Percentiles rank a stretch among this genome's conserved stretches.
Evolutionary conservation across 257 asterid genomes (phyloP).

Genomic region (Ophiorrhiza pumila): DNA sequence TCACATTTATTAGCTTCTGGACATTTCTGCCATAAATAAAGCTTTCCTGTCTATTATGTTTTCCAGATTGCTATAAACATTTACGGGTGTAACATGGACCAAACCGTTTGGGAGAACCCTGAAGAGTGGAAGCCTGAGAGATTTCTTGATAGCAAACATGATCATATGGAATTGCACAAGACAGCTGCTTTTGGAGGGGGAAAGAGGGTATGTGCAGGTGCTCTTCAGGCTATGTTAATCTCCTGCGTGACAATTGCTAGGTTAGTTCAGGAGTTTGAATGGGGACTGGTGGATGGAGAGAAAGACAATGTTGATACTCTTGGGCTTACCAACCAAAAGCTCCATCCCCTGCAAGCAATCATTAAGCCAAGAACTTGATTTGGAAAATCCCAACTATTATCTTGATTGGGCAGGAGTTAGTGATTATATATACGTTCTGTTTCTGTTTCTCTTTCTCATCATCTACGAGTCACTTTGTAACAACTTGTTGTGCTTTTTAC

Average conservation of each 20-base stretch:
- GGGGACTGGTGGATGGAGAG: conserved; percentile 67
- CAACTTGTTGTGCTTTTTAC: not conserved
- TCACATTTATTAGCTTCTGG: not conserved
- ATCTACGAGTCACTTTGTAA: not conserved
- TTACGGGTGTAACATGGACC: conserved; percentile 85
- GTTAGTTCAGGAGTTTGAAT: conserved; percentile 76
- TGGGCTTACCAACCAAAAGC: conserved; percentile 72
- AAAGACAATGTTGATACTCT: conserved; percentile 62
- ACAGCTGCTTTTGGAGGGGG: conserved; percentile 90
- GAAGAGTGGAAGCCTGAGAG: conserved; percentile 81
- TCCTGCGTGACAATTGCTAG: conserved; percentile 65
- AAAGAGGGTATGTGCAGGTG: conserved; percentile 77
- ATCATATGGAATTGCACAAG: conserved; percentile 51
- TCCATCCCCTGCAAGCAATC: conserved; percentile 59
- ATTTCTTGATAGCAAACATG: conserved; percentile 45
- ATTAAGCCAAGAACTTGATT: conserved; percentile 49
- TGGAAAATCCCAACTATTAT: not conserved
- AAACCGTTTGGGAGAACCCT: conserved; percentile 56
- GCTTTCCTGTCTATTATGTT: not conserved
- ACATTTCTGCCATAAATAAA: not conserved
- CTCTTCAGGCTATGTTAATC: conserved; percentile 74
- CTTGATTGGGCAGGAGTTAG: not conserved
- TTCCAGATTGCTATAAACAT: conserved; percentile 77
- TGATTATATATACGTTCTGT: not conserved
- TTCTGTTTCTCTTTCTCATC: not conserved